A percentile compares a stretch with the other conserved stretches of the same genome.
Conservation (phyloP, 176 grass and related monocot species). For the Cenchrus purpureus region DNA sequence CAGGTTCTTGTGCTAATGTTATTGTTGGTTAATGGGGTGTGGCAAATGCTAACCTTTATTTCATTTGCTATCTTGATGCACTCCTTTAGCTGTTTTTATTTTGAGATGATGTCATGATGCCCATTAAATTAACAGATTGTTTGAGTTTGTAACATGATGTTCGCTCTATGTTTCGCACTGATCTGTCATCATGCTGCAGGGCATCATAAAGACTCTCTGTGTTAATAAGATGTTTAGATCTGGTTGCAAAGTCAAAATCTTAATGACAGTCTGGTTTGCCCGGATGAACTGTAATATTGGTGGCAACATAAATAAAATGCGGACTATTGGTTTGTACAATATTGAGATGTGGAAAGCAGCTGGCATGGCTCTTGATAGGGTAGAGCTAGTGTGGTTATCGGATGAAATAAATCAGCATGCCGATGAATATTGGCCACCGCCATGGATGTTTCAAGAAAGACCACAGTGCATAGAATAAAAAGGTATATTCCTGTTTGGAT, state of each 20-base stretch:
- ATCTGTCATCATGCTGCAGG: slow-evolving; percentile 14
- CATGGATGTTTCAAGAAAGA: slow-evolving; percentile 68
- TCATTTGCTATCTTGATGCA: background rate
- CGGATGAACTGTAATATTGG: slow-evolving; percentile 13
- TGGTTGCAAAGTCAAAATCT: slow-evolving; percentile 36
- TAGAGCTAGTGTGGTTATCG: slow-evolving; percentile 68
- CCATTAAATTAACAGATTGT: background rate
- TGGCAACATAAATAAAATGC: slow-evolving; percentile 20
- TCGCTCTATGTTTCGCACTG: background rate
- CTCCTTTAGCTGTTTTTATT: background rate
- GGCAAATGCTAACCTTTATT: background rate
- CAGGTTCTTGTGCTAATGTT: background rate
- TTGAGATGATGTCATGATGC: background rate
- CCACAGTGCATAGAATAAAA: slow-evolving; percentile 43
- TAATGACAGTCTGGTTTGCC: slow-evolving; percentile 38
- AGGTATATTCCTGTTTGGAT: slow-evolving; percentile 46
- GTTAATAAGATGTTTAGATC: slow-evolving; percentile 30
- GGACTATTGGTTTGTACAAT: slow-evolving; percentile 37
- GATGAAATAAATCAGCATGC: slow-evolving; percentile 60
- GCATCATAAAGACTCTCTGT: slow-evolving; percentile 16
- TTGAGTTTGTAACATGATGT: slow-evolving; percentile 3
- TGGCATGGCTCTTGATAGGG: slow-evolving; percentile 59
- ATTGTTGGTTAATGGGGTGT: background rate
- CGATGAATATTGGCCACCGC: slow-evolving; percentile 65
- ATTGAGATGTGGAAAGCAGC: slow-evolving; percentile 76